Evolutionary conservation across 257 asterid genomes (phyloP), one percentile per base, ranked within the genome.

Genomic region (Przewalskia tangutica): DNA sequence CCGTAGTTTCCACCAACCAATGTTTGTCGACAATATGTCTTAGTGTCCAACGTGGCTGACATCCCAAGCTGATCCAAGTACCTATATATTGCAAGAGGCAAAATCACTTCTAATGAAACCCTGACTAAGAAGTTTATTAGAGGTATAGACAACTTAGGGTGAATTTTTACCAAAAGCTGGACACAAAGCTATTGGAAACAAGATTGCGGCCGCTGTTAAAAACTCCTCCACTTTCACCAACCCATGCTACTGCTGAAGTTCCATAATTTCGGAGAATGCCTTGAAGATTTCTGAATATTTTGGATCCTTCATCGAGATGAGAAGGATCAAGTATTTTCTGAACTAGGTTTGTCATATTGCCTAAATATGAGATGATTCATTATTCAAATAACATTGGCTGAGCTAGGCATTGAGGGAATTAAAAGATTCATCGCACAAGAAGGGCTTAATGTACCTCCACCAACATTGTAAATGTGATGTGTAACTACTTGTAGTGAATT

Each of bases 1-100:
- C 99, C 97, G 79, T 95, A 95, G 89, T 93, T 93, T 77, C 99
- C 99, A 46, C 99, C 99, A 58, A 92, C 86, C 82, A 95, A 82
- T 9, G 98, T 82, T 86, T 95, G 99, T 78, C 99, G 88, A 89
- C 99, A 95, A 85, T 93, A 95, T 76, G 93, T 84, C 87, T 95
- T 95, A 11, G 96, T 82, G 60, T 93, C 90, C 79, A 87, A 90
- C 50, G 88, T 68, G 34, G 99, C 86, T 77, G 98, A 70, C 99
- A 92, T 92, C 81, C 97, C 98, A 81, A 95, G 90, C 91, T 93
- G 97, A 90, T 95, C 98, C 81, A 95, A 84, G 63, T 92, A 95
- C 98, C 98, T 94, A 80, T 42, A 81, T 77, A 34, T 60, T 54
- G 44, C 4, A 55, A 83, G 54, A 40, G 50, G 67, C 53, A 60